Conservation (phyloP, 768 basidiomycete species). For the Phlebiopsis flavidoalba region DNA sequence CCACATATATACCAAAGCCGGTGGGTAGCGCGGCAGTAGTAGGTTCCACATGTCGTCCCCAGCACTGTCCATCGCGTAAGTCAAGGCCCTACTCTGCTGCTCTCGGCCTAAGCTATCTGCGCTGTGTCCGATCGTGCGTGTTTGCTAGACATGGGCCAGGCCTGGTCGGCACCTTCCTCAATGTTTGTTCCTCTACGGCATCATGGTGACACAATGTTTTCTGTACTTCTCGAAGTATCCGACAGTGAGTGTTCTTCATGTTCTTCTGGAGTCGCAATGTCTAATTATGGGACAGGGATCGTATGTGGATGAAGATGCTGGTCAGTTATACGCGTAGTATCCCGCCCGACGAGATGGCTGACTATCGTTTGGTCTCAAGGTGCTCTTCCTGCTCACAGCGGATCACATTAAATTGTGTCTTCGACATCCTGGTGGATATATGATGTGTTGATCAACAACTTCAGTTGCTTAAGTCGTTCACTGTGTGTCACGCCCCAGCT, state of each 20-base stretch:
- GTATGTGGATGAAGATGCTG: conserved; percentile 9
- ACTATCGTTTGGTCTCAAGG: background rate
- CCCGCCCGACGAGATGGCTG: background rate
- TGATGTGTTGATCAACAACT: conserved; percentile 13
- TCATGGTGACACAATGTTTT: conserved; percentile 12
- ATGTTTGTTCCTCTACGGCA: conserved; percentile 11
- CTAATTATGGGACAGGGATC: conserved; percentile 6
- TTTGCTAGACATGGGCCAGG: conserved; percentile 8
- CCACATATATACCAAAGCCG: background rate
- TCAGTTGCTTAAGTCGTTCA: conserved; percentile 9
- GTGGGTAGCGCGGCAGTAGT: background rate
- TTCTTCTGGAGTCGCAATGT: background rate
- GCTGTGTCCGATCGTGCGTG: background rate
- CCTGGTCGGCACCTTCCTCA: conserved; percentile 12
- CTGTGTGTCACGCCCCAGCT: too few species aligned
- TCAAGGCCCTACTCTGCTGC: too few species aligned
- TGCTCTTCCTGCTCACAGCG: conserved; percentile 9
- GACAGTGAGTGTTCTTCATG: conserved; percentile 1
- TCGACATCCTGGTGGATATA: conserved; percentile 17
- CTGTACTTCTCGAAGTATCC: conserved; percentile 7
- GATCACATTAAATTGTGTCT: conserved; percentile 15
- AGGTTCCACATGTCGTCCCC: conserved; percentile 1
- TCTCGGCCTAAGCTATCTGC: background rate
- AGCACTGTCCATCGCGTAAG: conserved; percentile 11
- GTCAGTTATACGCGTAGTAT: background rate